These are phyloP conservation scores for Helotiales sp. DNA, from an alignment of 2,329 filamentous ascomycete genomes.

Conservation along the genomic window DNA sequence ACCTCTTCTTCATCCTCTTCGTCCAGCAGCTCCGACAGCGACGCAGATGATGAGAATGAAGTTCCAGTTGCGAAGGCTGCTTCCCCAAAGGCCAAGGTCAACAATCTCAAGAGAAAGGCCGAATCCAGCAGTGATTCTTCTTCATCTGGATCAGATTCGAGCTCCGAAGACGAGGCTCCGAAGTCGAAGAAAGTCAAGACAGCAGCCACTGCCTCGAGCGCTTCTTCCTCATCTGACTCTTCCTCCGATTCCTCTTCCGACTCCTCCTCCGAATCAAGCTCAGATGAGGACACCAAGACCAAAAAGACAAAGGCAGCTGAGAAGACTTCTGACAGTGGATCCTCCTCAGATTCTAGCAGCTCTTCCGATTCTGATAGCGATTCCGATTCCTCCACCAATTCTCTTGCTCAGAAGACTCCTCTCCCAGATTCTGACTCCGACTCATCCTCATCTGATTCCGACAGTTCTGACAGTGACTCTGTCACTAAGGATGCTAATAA, in stretches of 20 bases:
- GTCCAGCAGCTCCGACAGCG: slow-evolving; percentile 52
- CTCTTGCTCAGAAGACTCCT: slow-evolving; percentile 38
- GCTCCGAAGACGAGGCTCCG: slow-evolving; percentile 53
- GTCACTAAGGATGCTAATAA: slow-evolving; percentile 54
- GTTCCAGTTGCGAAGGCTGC: slow-evolving; percentile 35
- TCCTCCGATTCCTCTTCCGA: slow-evolving; percentile 47
- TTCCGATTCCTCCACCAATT: slow-evolving; percentile 39
- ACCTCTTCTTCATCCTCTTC: slow-evolving; percentile 46
- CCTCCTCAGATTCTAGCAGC: slow-evolving; percentile 24
- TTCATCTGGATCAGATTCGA: slow-evolving; percentile 48
- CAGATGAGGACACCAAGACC: slow-evolving; percentile 28
- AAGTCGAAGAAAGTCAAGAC: slow-evolving; percentile 59
- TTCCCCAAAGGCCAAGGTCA: slow-evolving; percentile 42
- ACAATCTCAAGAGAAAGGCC: slow-evolving; percentile 62
- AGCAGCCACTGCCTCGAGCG: slow-evolving; percentile 33
- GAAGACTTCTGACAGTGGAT: slow-evolving; percentile 28
- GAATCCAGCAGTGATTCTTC: slow-evolving; percentile 47
- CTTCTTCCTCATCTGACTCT: slow-evolving; percentile 36
- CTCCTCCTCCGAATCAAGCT: slow-evolving; percentile 46
- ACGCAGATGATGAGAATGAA: slow-evolving; percentile 56
- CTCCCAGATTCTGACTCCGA: slow-evolving; percentile 37
- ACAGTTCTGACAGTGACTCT: slow-evolving; percentile 46
- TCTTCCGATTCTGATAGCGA: slow-evolving; percentile 38
- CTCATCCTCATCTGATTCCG: slow-evolving; percentile 41
- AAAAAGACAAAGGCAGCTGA: slow-evolving; percentile 22